Base-by-base conservation (phyloP, 345 rosid species). In the Theobroma cacao region DNA sequence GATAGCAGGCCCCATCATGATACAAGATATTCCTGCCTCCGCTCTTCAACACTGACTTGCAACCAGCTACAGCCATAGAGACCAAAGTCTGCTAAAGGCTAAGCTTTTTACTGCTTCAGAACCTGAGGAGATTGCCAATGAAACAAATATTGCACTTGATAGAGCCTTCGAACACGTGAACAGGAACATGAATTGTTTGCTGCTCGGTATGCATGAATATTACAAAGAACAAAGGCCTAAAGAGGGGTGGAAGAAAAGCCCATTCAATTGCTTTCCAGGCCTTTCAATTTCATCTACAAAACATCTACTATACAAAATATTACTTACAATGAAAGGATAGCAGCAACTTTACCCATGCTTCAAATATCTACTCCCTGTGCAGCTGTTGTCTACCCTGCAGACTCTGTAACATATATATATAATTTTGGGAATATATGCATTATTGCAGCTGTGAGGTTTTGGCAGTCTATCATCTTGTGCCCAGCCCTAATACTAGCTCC, bases 271-370 rank as follows among this genome's bases (percentile, higher is more conserved):
- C 55, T 2, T 34, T 50, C 47, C 62, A 47, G 50, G 50, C 50
- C 62, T 6, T 56, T 12, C 38, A 50, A 22, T 60, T 48, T 41
- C 50, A 75, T 13, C 53, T 36, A n/a, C n/a, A 61, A 73, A 56
- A 14, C 43, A 58, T 20, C 24, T 18, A 64, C 65, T 58, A 58
- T 75, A 75, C 68, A 75, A 41, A 12, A 41, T 41, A 59, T 60
- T 38, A 59, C 40, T 41, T 75, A 38, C 56, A 41, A 56, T 38
- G 12, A 31, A 33, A 26, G 41, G 58, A 48, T 40, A 58, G 41
- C 52, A 59, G 52, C 55, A 40, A 38, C 77, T 38, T 73, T 12
- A 73, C 50, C 59, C 76, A 36, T 12, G 40, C 53, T 55, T 36
- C 22, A 41, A 14, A 28, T 26, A 7, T 74, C 18, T 36, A 74